Base-by-base conservation (phyloP, 805 yeast species). In the Starmerella sp. region DNA sequence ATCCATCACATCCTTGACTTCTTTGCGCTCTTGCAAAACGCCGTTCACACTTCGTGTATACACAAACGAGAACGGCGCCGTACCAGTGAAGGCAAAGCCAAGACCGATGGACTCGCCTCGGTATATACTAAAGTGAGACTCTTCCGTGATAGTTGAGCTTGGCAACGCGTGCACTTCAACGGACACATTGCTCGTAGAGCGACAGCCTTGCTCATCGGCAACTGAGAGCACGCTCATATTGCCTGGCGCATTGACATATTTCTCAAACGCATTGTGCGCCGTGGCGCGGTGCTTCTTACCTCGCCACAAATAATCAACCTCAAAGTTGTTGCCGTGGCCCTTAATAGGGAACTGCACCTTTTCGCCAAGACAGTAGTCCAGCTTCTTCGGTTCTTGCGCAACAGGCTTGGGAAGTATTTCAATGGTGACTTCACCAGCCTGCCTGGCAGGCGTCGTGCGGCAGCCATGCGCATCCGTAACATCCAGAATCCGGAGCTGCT, bases 41-140 rank as follows among this genome's bases (percentile, higher is more conserved):
- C 74, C 75, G 41, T 65, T 57, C 14, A 69, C 73, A 48, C 76
- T 82, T 65, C 97, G 78, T 8, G 84, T 84, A 66, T 90, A 93
- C 1, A 90, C 86, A 60, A 93, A 75, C 42, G 82, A 73, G 72
- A 91, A 93, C 11, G 99, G 99, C 10, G 97, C 95, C 0, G 82
- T 78, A 14, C 98, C 98, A 36, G 78, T 77, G 64, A 93, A 86
- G 22, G 80, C 77, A 70, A 93, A 91, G 2, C 77, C 77, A 48
- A 93, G 81, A 66, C 89, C 96, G 1, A 95, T 90, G 64, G 85
- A 86, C 61, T 93, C 98, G 48, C 97, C 98, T 66, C 88, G 95
- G 64, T 89, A 95, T 44, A 93, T 86, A 67, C 87, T 91, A 64
- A 83, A 90, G 54, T 83, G 79, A n/a, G 96, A 95, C 63, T 56